Base-by-base conservation (phyloP, 2,329 filamentous ascomycete genomes). In the Stemphylium lycopersici region DNA sequence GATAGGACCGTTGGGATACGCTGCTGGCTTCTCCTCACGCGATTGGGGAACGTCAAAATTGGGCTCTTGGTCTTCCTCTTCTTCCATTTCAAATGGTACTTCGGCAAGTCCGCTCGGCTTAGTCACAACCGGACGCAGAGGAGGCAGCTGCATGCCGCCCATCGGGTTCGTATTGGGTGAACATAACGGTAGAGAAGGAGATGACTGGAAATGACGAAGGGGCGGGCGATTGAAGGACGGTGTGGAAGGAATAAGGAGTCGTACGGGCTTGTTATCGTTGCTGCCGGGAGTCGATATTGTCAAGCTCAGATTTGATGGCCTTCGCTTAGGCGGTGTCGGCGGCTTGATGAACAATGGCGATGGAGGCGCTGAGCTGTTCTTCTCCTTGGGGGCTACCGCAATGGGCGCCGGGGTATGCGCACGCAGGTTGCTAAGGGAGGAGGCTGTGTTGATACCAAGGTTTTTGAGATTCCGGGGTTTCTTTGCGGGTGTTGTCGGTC, bases 391-490 rank as follows among this genome's bases (percentile, higher is more conserved):
- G 48, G 84, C 76, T 0, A 80, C 77, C 8, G 80, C 62, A 75
- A 62, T 83, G 72, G 67, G 81, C 80, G 88, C 48, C 82, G 86
- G 65, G 1, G 66, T 65, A 67, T 48, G 82, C 70, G 45, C 72
- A 4, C 83, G 81, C 18, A 80, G 68, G 41, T 77, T 73, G 53
- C 74, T 69, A 16, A 79, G 69, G 0, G 81, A 78, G 10, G 80
- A 73, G 7, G 83, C 79, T 48, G 86, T 85, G 61, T 93, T 90
- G 40, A 95, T 90, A 1, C 89, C 92, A 4, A 95, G 81, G 34
- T 90, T 90, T 76, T 95, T 95, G 77, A 92, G 88, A 69, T 95
- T 95, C 53, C 90, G 87, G n/a, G 84, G 83, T 67, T 89, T 88
- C 66, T 89, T 83, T 0, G 87, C 87, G 3, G 86, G 77, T 3